Evolutionary conservation across 495 filamentous ascomycete genomes (phyloP), one percentile per base, ranked within the genome.

Genomic region (Xylaria scruposa): DNA sequence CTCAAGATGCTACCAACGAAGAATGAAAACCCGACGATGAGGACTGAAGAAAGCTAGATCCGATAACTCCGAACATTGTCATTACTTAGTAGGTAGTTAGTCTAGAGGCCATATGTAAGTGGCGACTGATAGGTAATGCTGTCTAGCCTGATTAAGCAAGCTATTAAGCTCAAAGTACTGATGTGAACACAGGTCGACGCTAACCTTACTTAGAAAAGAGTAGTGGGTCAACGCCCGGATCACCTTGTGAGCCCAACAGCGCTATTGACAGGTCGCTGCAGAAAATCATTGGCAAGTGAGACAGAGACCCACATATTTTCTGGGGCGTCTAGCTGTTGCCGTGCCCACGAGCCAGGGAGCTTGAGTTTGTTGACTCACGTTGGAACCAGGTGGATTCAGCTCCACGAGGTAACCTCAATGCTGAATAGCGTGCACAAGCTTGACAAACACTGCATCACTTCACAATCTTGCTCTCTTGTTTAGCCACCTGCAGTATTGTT

Each of bases 311-410:
- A 70, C 58, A 61, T 15, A n/a, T 24, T 1, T 9, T 13, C 38
- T 44, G 15, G 38, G 36, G n/a, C 17, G 13, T 21, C 19, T 13
- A 66, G 70, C 71, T 49, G 77, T 78, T 78, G 77, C 77, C 60
- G 73, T 78, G 77, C 75, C 64, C 73, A 77, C 77, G 51, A 60
- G 61, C 36, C 0, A 56, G 31, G 65, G 65, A 56, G 33, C 49
- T 63, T 36, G 19, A 44, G 73, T 78, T 77, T 78, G 77, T 78
- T 78, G 77, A 78, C 69, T 74, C 40, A 73, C 51, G 53, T 49
- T 10, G 21, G 13, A 24, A 24, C 40, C 24, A 44, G 54, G 67
- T 69, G 53, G 53, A 17, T 60, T 60, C 24, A 33, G 40, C 53
- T 69, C 9, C 56, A 29, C 33, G 38, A 59, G 24, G 36, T 47